phyloP scores from a whole-genome alignment of 1,139 yeast genomes.

The Pichia sp. region DNA sequence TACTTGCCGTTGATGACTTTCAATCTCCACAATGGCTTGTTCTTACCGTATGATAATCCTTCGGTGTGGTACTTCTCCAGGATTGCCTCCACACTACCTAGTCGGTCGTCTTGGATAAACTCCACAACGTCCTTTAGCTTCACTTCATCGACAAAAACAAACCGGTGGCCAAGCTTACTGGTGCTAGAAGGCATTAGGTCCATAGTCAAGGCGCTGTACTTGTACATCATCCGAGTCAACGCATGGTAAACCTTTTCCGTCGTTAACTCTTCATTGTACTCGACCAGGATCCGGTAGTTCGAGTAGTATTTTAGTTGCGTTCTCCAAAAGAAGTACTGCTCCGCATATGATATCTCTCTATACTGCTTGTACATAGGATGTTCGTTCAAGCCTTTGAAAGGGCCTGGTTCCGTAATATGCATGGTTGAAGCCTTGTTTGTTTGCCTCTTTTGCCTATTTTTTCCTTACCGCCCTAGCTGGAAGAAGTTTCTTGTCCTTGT shows the following conservation, averaged over 20 bases:
- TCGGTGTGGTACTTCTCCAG: constrained; percentile 1
- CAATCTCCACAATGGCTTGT: constrained; percentile 18
- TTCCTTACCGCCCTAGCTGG: too few species aligned
- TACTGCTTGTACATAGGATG: neutral
- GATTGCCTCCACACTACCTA: neutral
- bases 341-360: constrained; percentile 3
- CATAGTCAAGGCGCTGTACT: constrained; percentile 10
- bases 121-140: constrained; percentile 12
- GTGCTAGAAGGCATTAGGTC: neutral
- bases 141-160: constrained; percentile 2
- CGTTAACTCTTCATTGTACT: constrained; percentile 4
- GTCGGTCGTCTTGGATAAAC: constrained; percentile 6
- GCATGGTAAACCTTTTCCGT: constrained; percentile 9
- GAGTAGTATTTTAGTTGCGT: constrained; percentile 8
- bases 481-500: too few species aligned
- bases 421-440: neutral
- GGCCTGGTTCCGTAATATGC: neutral
- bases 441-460: neutral
- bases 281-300: constrained; percentile 11
- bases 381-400: neutral
- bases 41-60: constrained; percentile 3
- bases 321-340: constrained; percentile 14
- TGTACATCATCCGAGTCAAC: constrained; percentile 8
- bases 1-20: constrained; percentile 13
- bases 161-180: neutral